Percentiles rank a stretch among this genome's conserved stretches.
These are phyloP conservation scores for Hanseniaspora opuntiae DNA, from an alignment of 805 yeast species.

Conservation along the genomic window DNA sequence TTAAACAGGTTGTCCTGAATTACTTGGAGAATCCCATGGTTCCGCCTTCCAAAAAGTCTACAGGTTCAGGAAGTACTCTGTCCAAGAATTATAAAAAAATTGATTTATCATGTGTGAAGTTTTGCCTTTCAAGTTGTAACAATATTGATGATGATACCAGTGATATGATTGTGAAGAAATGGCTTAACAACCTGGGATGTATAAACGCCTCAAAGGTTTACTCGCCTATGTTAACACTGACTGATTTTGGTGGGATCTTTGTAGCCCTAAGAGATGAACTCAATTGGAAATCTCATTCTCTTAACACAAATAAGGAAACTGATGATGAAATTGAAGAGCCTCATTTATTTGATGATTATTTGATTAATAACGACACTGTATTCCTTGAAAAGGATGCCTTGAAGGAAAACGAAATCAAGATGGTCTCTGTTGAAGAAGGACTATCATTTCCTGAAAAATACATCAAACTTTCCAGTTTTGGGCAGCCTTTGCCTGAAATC, in stretches of 20 bases:
- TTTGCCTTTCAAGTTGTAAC: slow-evolving; percentile 81
- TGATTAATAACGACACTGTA: slow-evolving; percentile 20
- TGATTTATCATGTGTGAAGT: slow-evolving; percentile 64
- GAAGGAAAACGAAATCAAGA: slow-evolving; percentile 24
- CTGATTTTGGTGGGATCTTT: slow-evolving; percentile 94
- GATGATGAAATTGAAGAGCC: not conserved
- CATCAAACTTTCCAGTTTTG: slow-evolving; percentile 78
- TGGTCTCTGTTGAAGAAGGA: slow-evolving; percentile 17
- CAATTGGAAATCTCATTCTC: slow-evolving; percentile 12
- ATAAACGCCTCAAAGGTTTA: slow-evolving; percentile 58
- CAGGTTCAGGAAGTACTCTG: not conserved
- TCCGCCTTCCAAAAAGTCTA: slow-evolving; percentile 37
- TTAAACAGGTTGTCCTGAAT: slow-evolving; percentile 82
- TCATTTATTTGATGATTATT: slow-evolving; percentile 3
- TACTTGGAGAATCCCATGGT: slow-evolving; percentile 80
- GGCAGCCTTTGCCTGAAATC: slow-evolving; percentile 88
- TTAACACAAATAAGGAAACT: not conserved
- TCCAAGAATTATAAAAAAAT: slow-evolving; percentile 62
- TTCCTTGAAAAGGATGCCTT: slow-evolving; percentile 25
- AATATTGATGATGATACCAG: slow-evolving; percentile 89
- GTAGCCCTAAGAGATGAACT: slow-evolving; percentile 86
- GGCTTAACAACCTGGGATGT: slow-evolving; percentile 85
- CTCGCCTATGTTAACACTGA: slow-evolving; percentile 75
- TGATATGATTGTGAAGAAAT: slow-evolving; percentile 75
- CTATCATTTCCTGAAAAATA: slow-evolving; percentile 30